Conservation (phyloP, 2,329 filamentous ascomycete genomes). For the Coccinonectria pachysandricola region DNA sequence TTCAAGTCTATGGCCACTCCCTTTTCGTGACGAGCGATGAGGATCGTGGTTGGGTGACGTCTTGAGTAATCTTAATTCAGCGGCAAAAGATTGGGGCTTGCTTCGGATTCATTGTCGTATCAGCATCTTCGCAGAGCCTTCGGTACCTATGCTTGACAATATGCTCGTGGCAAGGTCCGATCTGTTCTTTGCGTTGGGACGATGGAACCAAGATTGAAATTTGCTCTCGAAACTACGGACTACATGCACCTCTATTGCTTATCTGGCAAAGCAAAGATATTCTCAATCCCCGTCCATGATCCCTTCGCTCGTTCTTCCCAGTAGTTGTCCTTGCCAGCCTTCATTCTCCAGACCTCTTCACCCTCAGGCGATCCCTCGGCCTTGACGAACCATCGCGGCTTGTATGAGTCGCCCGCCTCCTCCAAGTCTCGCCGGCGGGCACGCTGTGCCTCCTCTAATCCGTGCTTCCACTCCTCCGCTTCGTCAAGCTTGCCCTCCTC, state of each 20-base stretch:
- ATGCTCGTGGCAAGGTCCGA: too few species aligned
- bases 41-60: too few species aligned
- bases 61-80: too few species aligned
- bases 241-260: conserved; percentile 14
- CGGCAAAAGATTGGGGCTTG: too few species aligned
- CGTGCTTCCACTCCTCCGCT: conserved; percentile 74
- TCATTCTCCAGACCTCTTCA: conserved; percentile 67
- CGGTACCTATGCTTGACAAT: too few species aligned
- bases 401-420: conserved; percentile 59
- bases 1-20: too few species aligned
- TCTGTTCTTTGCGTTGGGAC: too few species aligned
- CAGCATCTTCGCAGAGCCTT: too few species aligned
- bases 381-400: conserved; percentile 75
- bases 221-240: too few species aligned
- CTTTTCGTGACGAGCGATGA: too few species aligned
- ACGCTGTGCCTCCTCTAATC: conserved; percentile 78
- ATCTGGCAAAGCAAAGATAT: conserved; percentile 34
- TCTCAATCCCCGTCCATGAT: conserved; percentile 49
- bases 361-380: conserved; percentile 48
- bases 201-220: too few species aligned
- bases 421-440: conserved; percentile 65
- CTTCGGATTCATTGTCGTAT: too few species aligned
- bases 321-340: conserved; percentile 75
- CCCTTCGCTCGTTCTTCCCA: conserved; percentile 75
- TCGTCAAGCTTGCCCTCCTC: conserved; percentile 74